phyloP scores from a whole-genome alignment of 768 basidiomycete species.

The Suillus ampliporus region DNA sequence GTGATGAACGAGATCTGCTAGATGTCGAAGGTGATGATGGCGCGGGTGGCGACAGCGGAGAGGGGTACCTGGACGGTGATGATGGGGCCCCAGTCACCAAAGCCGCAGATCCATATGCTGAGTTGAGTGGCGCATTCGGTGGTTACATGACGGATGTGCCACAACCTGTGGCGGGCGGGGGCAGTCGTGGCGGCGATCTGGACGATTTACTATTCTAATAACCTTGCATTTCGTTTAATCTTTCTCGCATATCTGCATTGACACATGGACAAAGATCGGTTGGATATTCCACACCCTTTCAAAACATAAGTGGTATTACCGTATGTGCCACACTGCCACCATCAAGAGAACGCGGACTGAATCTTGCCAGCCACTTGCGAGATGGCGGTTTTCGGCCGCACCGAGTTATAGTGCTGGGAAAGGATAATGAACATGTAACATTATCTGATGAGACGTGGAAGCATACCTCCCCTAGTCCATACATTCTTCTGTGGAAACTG shows the following conservation, averaged over 20 bases:
- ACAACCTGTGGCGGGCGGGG: constrained; percentile 55
- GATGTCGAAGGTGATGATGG: constrained; percentile 24
- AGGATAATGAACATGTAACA: constrained; percentile 13
- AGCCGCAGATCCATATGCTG: constrained; percentile 78
- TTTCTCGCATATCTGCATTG: constrained; percentile 1
- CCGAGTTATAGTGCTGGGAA: constrained; percentile 84
- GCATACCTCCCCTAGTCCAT: constrained; percentile 93
- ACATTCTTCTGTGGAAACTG: constrained; percentile 94
- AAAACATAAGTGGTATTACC: neutral
- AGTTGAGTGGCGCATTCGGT: constrained; percentile 77
- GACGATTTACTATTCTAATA: constrained; percentile 73
- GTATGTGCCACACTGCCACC: neutral
- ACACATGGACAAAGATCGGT: constrained; percentile 8
- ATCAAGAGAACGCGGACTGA: constrained; percentile 36
- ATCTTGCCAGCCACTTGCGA: constrained; percentile 36
- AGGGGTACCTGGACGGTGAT: constrained; percentile 43
- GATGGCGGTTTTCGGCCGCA: constrained; percentile 58
- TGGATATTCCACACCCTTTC: constrained; percentile 6
- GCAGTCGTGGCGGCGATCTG: constrained; percentile 51
- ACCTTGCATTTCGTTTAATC: constrained; percentile 5
- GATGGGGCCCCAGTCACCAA: constrained; percentile 40
- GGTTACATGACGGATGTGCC: constrained; percentile 78
- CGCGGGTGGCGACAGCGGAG: constrained; percentile 36
- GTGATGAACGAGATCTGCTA: constrained; percentile 25
- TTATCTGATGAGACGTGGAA: neutral